Evolutionary conservation across 495 filamentous ascomycete genomes (phyloP), one percentile per base, ranked within the genome.

Genomic region (Rusavskia elegans): DNA sequence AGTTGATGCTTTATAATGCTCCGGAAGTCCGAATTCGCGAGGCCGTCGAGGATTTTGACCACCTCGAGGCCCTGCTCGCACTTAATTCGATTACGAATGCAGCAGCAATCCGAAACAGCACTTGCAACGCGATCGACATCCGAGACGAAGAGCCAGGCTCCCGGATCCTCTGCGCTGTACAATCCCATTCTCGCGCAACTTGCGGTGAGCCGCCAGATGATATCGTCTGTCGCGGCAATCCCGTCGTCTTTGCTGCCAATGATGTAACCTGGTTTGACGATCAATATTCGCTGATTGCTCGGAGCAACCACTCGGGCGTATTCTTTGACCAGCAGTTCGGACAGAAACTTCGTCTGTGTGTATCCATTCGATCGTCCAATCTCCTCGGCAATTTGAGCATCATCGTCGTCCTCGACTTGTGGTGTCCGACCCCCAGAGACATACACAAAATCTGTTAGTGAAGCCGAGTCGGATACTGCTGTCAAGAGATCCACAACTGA

Each of bases 401-500:
- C 57, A 11, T 56, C 52, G 21, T 59, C 62, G 3, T 17, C 8
- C 7, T 37, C 17, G 45, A 38, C 21, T 25, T 19, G 2, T 13
- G 41, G 51, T 45, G 56, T 19, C 19, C 51, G 52, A 8, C 64
- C 59, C 32, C 67, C 66, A 23, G 62, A 66, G 5, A 66, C 48
- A 37, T 55, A 65, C 17, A 61, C 52, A n/a, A 65, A 53, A 3
- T 56, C 45, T 1, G 57, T 51, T 1, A 51, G 32, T 20, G 41
- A 16, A 0, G 58, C 48, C 3, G 59, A 52, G 2, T 6, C 30
- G 5, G 57, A 36, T 5, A 55, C 54, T 0, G 55, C 52, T 4
- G 45, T 21, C 1, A 70, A 38, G 1, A 78, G 62, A 13, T 69
- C 62, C 16, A 61, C 46, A 0, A 73, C 75, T 0, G 73, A 64